Evolutionary conservation across 768 basidiomycete genomes (phyloP), one percentile per base, ranked within the genome.

Genomic region (Gloeopeniophorella convolvens): DNA sequence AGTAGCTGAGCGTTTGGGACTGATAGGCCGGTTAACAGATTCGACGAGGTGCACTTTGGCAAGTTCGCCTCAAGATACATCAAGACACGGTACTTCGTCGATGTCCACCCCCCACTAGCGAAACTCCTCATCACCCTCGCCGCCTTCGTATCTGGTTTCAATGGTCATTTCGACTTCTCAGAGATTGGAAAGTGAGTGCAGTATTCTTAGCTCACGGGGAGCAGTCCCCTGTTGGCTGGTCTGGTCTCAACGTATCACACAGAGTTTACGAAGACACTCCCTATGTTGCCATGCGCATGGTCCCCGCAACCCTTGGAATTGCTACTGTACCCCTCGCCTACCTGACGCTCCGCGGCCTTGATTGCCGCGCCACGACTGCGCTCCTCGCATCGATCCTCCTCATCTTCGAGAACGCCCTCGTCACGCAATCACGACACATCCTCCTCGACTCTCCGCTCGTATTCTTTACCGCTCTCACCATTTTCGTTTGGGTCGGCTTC

Each of bases 11-110:
- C 28, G 23, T 41, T 42, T 13, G 23, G 18, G 26, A 28, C 16
- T 50, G 23, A 34, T 6, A 16, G 21, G 20, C 18, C 18, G 15
- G 15, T 11, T 16, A 15, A 23, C 60, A 96, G 94, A 35, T 98
- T 98, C 66, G 95, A 98, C 64, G 95, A 98, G 66, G 95, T 97
- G 0, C 95, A 98, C 65, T 98, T 98, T 66, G 95, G 95, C 53
- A 96, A 96, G 66, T 98, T 98, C 63, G 92, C 95, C 5, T 76
- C 80, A 40, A 89, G 88, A 63, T 98, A 98, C 64, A 89, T 97
- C 75, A 89, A 89, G 72, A 84, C 86, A 32, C 78, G 83, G 56
- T 93, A 90, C 66, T 92, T 87, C 61, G 85, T 88, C 62, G 96
- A 99, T 65, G 95, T 99, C 2, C 96, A 99, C 63, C 96, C 96